Base-by-base conservation (phyloP, 2,329 filamentous ascomycete genomes). In the Alternaria panax region DNA sequence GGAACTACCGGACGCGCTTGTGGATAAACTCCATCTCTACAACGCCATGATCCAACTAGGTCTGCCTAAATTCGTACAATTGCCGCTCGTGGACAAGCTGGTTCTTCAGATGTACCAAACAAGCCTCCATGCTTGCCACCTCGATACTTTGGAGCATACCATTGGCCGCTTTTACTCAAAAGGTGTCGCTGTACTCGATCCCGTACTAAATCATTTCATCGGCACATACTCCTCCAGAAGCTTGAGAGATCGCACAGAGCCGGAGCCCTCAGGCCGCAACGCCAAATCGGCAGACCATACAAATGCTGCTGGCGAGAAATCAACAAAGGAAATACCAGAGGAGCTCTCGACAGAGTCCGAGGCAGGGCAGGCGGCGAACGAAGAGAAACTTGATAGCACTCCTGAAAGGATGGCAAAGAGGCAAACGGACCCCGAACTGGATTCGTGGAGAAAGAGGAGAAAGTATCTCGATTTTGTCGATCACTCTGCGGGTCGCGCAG, bases 21-120 rank as follows among this genome's bases (percentile, higher is more conserved):
- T 57, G 2, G 57, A 59, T 1, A 70, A 64, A 30, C 70, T 70
- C 1, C 63, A 71, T 25, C 55, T 70, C 2, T 71, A 71, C 52
- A 68, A 67, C 42, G 59, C 58, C 9, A 66, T 64, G 61, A 55
- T 69, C 2, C 69, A 71, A 20, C 54, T 71, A 1, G 66, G 59
- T 5, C 43, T 70, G 2, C 56, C 63, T 0, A 58, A 46, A 6
- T 60, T 42, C 11, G 25, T 66, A 12, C 60, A 66, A 25, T 48
- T 46, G 8, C 53, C 57, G 2, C 57, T 71, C 7, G 61, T 63
- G 7, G 57, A 69, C 22, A 41, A 45, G 12, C 58, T 71, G 3
- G 43, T 61, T 30, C 36, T 60, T 9, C 51, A 70, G 22, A 65
- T 70, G 63, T 61, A 64, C 51, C n/a, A 58, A 22, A 62, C 41